These are phyloP conservation scores for Tetraselmis chui DNA, from an alignment of 139 green algal species.

Conservation along the genomic window DNA sequence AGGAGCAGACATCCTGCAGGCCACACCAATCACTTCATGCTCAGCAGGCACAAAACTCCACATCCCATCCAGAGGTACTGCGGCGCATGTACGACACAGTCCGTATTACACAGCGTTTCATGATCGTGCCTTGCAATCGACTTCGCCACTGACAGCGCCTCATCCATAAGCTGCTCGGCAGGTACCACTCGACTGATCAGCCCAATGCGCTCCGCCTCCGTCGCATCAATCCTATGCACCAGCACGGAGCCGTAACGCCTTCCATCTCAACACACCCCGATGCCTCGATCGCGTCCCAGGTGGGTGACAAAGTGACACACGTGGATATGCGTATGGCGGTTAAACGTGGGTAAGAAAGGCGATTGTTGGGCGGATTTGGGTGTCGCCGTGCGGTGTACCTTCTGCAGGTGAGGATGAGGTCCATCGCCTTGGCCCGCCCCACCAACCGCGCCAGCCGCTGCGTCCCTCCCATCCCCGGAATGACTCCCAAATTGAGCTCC, in stretches of 20 bases:
- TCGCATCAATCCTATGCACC: slow-evolving; percentile 25
- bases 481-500: slow-evolving; percentile 57
- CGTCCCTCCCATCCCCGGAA: slow-evolving; percentile 69
- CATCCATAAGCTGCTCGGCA: slow-evolving; percentile 33
- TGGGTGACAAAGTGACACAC: no score
- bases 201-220: slow-evolving; percentile 35
- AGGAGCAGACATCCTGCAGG: slow-evolving; percentile 15
- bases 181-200: slow-evolving; percentile 45
- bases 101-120: no score
- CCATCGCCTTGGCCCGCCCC: slow-evolving; percentile 63
- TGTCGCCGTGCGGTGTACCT: neutral
- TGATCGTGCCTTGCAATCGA: slow-evolving; percentile 41
- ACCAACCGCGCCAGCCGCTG: slow-evolving; percentile 56
- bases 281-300: neutral
- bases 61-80: no score
- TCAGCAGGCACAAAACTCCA: no score
- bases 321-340: no score
- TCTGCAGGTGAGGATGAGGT: slow-evolving; percentile 53
- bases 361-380: no score
- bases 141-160: slow-evolving; percentile 30
- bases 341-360: no score
- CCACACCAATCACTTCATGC: no score
- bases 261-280: neutral
- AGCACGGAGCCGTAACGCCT: neutral
- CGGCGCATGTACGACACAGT: no score